Evolutionary conservation across 257 asterid species (phyloP).

Genomic region (Solanum infundibuliforme): DNA sequence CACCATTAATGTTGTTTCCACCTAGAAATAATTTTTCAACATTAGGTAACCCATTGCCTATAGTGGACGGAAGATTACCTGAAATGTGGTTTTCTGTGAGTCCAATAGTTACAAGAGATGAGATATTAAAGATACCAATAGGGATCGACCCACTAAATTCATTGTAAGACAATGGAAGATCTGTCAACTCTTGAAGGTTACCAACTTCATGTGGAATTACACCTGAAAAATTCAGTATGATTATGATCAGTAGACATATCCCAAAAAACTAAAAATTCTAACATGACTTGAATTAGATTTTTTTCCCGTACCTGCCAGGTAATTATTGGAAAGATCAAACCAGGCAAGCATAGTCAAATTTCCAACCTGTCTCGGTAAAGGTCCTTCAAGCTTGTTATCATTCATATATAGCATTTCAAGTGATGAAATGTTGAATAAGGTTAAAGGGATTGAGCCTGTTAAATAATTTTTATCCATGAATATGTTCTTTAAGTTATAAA

Average conservation of each 20-base stretch:
- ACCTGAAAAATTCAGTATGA: conserved; percentile 4
- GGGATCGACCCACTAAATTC: conserved; percentile 15
- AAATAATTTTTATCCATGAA: not conserved
- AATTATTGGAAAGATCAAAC: conserved; percentile 9
- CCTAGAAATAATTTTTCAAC: not conserved
- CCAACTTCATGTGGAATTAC: conserved; percentile 18
- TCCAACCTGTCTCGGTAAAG: not conserved
- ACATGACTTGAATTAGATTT: not conserved
- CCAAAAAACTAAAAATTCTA: not conserved
- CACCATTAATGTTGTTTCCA: not conserved
- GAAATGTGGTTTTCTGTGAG: conserved; percentile 13
- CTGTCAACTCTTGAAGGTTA: conserved; percentile 3
- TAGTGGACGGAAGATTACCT: conserved; percentile 13
- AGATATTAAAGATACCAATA: conserved; percentile 11
- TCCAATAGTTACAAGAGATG: conserved; percentile 5
- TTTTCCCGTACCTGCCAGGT: conserved; percentile 5
- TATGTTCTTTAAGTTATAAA: not conserved
- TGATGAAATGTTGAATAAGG: conserved; percentile 10
- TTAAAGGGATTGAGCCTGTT: conserved; percentile 13
- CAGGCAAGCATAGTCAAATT: not conserved
- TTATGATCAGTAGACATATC: not conserved
- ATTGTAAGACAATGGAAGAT: not conserved
- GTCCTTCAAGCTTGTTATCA: not conserved
- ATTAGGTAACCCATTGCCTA: conserved; percentile 1
- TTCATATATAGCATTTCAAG: conserved; percentile 6